These are phyloP conservation scores for Aquilaria yunnanensis DNA, from an alignment of 345 rosid genomes.

Conservation along the genomic window DNA sequence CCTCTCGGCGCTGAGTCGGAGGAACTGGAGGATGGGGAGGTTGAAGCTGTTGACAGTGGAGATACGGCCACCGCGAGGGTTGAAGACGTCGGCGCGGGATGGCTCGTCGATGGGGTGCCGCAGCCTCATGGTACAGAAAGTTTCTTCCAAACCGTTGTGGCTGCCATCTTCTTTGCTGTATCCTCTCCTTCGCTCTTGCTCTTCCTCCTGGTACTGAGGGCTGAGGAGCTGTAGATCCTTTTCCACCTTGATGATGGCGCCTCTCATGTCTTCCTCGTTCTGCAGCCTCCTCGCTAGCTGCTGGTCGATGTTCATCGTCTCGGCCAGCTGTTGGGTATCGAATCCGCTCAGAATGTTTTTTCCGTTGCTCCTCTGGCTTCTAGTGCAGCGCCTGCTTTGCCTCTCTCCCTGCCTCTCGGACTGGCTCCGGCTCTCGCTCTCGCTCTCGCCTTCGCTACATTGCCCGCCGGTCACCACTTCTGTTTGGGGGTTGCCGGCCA, in stretches of 20 bases:
- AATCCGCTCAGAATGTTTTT: constrained; percentile 30
- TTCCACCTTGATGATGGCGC: constrained; percentile 38
- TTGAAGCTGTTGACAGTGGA: constrained; percentile 36
- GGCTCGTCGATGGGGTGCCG: constrained; percentile 43
- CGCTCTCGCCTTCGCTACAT: neutral
- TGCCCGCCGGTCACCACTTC: constrained; percentile 14
- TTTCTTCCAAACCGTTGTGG: constrained; percentile 48
- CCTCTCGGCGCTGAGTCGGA: constrained; percentile 43
- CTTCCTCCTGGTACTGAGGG: constrained; percentile 18
- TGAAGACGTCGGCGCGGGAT: constrained; percentile 40
- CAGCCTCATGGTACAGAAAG: constrained; percentile 36
- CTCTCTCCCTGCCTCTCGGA: neutral
- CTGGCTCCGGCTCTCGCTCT: neutral
- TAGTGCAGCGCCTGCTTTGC: constrained; percentile 3
- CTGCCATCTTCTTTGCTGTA: neutral
- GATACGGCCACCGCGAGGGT: constrained; percentile 50
- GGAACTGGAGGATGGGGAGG: constrained; percentile 41
- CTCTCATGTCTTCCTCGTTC: constrained; percentile 31
- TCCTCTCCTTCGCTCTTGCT: constrained; percentile 6
- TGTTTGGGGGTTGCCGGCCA: constrained; percentile 35
- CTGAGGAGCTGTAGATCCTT: constrained; percentile 27
- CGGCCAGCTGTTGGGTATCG: constrained; percentile 26
- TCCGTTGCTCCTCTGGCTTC: constrained; percentile 15
- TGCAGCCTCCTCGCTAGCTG: constrained; percentile 35
- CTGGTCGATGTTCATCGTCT: constrained; percentile 36